phyloP scores from a whole-genome alignment of 352 stramenopile species.

The Pythium folliculosum region DNA sequence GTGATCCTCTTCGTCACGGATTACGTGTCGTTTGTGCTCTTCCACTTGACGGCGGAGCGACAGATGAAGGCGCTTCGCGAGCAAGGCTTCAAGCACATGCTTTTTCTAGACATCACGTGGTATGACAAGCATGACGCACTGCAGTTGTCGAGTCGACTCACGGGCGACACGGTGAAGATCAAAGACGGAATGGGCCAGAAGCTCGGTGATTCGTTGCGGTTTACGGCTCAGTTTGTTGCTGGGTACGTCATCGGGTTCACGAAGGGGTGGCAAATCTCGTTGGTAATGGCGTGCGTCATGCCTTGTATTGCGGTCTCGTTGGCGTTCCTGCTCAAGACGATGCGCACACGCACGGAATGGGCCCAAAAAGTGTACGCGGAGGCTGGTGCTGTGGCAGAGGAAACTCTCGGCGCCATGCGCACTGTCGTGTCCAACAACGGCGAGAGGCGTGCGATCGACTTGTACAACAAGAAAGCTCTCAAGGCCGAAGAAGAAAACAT shows the following conservation, averaged over 20 bases:
- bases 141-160: conserved; percentile 27
- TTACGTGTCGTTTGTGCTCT: conserved; percentile 32
- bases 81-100: conserved; percentile 22
- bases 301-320: conserved; percentile 36
- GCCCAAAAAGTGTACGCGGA: conserved; percentile 35
- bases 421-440: conserved; percentile 39
- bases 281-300: conserved; percentile 43
- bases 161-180: conserved; percentile 35
- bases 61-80: conserved; percentile 33
- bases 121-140: conserved; percentile 30
- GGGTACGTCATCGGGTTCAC: conserved; percentile 40
- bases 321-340: conserved; percentile 33
- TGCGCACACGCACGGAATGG: conserved; percentile 25
- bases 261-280: conserved; percentile 39
- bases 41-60: conserved; percentile 31
- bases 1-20: conserved; percentile 37
- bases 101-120: conserved; percentile 30
- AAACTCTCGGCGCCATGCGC: conserved; percentile 40
- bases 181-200: conserved; percentile 43
- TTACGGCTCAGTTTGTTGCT: conserved; percentile 31
- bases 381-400: conserved; percentile 39
- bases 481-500: conserved; percentile 36
- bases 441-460: conserved; percentile 30
- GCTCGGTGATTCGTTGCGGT: conserved; percentile 36
- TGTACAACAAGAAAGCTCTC: conserved; percentile 33